phyloP scores from a whole-genome alignment of 306 rosid species.

The Styphnolobium japonicum region DNA sequence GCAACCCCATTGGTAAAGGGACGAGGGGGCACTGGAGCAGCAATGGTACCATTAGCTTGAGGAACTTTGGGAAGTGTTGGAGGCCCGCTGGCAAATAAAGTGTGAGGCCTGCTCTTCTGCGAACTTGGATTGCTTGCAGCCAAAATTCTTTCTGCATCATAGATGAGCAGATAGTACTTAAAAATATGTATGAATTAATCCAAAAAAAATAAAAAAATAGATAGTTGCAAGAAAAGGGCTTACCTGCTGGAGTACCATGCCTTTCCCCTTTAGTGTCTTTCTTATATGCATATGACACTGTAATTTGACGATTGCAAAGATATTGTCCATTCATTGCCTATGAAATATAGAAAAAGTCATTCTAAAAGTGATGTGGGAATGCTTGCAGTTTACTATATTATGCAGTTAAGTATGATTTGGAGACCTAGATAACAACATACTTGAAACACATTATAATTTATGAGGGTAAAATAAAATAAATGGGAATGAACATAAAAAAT shows the following conservation, averaged over 20 bases:
- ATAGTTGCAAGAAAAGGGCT: slow-evolving; percentile 24
- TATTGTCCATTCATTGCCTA: slow-evolving; percentile 99
- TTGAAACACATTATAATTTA: neutral
- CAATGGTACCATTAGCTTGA: slow-evolving; percentile 58
- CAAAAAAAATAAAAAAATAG: neutral
- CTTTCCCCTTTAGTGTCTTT: slow-evolving; percentile 99
- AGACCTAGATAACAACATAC: neutral
- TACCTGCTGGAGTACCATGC: slow-evolving; percentile 98
- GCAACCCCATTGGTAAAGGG: slow-evolving; percentile 80
- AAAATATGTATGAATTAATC: neutral
- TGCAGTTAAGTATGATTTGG: neutral
- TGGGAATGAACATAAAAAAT: neutral
- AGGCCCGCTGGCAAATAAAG: slow-evolving; percentile 93
- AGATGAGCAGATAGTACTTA: neutral
- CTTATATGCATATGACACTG: slow-evolving; percentile 97
- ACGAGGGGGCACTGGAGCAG: slow-evolving; percentile 68
- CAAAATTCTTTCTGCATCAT: slow-evolving; percentile 84
- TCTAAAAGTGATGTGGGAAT: neutral
- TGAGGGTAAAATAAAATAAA: neutral
- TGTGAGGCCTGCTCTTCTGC: slow-evolving; percentile 93
- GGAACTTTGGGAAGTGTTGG: slow-evolving; percentile 69
- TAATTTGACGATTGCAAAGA: slow-evolving; percentile 97
- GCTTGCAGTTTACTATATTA: neutral
- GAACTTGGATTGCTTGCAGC: slow-evolving; percentile 89
- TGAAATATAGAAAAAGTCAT: neutral